Evolutionary conservation across 306 rosid genomes (phyloP).

Genomic region (Fagus sylvatica): DNA sequence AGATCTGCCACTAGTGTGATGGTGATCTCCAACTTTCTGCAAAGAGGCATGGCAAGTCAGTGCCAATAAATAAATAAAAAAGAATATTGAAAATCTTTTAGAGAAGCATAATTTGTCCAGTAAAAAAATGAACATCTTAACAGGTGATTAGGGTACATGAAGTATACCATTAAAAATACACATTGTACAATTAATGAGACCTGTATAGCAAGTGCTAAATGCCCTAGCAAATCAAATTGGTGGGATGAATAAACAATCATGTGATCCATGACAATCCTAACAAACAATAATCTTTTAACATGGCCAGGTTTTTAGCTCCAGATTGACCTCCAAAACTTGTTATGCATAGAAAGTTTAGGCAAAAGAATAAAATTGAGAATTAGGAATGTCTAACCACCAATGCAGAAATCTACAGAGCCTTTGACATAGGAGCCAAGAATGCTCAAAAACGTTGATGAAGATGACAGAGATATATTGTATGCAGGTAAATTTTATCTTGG

Average conservation of each 20-base stretch:
- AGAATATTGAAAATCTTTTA: not conserved
- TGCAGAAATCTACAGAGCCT: not conserved
- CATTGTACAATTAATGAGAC: not conserved
- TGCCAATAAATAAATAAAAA: not conserved
- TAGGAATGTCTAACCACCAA: not conserved
- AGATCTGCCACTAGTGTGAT: conserved; percentile 26
- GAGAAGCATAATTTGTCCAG: not conserved
- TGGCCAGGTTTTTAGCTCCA: not conserved
- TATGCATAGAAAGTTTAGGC: not conserved
- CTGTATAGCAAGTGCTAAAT: not conserved
- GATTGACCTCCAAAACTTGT: not conserved
- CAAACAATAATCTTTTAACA: not conserved
- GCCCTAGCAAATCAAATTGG: not conserved
- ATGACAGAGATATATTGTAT: not conserved
- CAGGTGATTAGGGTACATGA: not conserved
- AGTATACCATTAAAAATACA: not conserved
- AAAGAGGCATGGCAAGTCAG: conserved; percentile 18
- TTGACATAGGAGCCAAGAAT: not conserved
- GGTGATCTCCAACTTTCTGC: conserved; percentile 55
- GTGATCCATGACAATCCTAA: not conserved
- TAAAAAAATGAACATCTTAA: not conserved
- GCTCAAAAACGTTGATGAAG: not conserved
- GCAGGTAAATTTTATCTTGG: not conserved
- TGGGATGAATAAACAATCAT: not conserved
- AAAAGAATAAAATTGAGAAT: not conserved